Evolutionary conservation across 2,329 filamentous ascomycete genomes (phyloP).

Genomic region (Fusarium piperis): DNA sequence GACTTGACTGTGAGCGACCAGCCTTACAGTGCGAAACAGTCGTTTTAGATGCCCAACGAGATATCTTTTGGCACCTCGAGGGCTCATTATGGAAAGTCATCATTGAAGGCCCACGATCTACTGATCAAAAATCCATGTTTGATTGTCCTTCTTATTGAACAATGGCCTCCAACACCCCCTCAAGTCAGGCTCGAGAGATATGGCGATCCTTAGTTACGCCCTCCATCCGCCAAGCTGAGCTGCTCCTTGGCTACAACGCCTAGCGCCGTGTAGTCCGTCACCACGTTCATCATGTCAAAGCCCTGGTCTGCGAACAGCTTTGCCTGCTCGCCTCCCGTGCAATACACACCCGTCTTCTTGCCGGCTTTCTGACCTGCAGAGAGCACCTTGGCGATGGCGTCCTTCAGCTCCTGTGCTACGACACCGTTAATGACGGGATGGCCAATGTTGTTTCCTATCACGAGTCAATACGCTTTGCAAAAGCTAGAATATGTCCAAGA

Average conservation of each 20-base stretch:
- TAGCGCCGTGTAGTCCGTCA: slow-evolving; percentile 65
- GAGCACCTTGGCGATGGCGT: slow-evolving; percentile 67
- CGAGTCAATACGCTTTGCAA: slow-evolving; percentile 4
- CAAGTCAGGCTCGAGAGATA: not conserved
- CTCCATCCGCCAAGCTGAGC: slow-evolving; percentile 58
- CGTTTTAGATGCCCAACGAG: too few relatives aligned
- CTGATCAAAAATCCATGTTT: too few relatives aligned
- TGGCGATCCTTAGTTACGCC: slow-evolving; percentile 22
- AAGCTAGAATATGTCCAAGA: too few relatives aligned
- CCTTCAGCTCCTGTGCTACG: slow-evolving; percentile 66
- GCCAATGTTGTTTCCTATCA: slow-evolving; percentile 66
- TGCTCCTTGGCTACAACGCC: slow-evolving; percentile 55
- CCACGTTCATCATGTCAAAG: slow-evolving; percentile 70
- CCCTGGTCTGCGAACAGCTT: slow-evolving; percentile 64
- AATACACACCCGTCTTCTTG: slow-evolving; percentile 73
- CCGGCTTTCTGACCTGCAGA: slow-evolving; percentile 67
- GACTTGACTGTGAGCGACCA: too few relatives aligned
- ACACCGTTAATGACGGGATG: slow-evolving; percentile 69
- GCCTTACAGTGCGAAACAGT: too few relatives aligned
- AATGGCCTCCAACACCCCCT: not conserved
- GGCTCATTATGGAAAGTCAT: too few relatives aligned
- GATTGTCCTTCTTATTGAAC: too few relatives aligned
- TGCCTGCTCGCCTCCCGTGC: slow-evolving; percentile 65
- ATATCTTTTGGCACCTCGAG: too few relatives aligned
- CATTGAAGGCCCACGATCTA: too few relatives aligned